Percentiles rank a stretch among this genome's conserved stretches.
Conservation (phyloP, 2,329 filamentous ascomycete genomes). For the Fusarium drepaniforme region DNA sequence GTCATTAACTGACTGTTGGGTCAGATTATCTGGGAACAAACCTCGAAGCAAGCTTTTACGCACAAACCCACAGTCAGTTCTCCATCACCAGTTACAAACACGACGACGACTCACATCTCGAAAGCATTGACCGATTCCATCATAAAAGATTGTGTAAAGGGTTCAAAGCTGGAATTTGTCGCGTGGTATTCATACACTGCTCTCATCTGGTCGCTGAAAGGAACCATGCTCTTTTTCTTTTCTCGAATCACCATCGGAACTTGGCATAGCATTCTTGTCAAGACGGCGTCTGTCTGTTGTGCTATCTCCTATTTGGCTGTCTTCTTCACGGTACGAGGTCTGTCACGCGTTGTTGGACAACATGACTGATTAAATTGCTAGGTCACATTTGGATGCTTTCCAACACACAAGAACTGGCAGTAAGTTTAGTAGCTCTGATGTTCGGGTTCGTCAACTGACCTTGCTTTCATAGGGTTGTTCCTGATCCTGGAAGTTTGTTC, state of each 20-base stretch:
- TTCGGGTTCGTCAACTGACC: neutral
- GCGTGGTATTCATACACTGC: slow-evolving; percentile 56
- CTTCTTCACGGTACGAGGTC: slow-evolving; percentile 30
- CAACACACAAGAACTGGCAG: slow-evolving; percentile 40
- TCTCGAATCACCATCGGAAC: slow-evolving; percentile 44
- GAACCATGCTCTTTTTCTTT: slow-evolving; percentile 47
- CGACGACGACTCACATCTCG: neutral
- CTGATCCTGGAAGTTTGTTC: slow-evolving; percentile 30
- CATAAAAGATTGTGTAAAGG: slow-evolving; percentile 44
- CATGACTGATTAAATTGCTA: neutral
- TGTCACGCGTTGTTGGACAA: accelerated
- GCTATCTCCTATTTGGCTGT: slow-evolving; percentile 29
- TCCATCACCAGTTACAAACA: accelerated
- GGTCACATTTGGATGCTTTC: slow-evolving; percentile 41
- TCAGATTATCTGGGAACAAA: slow-evolving; percentile 39
- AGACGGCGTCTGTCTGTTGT: slow-evolving; percentile 11
- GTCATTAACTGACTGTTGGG: neutral
- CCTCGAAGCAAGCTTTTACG: slow-evolving; percentile 26
- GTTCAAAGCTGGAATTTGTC: slow-evolving; percentile 52
- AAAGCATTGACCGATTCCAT: slow-evolving; percentile 43
- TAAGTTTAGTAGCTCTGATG: neutral
- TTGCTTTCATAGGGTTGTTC: slow-evolving; percentile 22
- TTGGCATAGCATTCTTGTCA: slow-evolving; percentile 41
- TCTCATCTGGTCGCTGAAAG: slow-evolving; percentile 51
- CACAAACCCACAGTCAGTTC: slow-evolving; percentile 11